Base-by-base conservation (phyloP, 345 rosid species). In the Sonneratia caseolaris region DNA sequence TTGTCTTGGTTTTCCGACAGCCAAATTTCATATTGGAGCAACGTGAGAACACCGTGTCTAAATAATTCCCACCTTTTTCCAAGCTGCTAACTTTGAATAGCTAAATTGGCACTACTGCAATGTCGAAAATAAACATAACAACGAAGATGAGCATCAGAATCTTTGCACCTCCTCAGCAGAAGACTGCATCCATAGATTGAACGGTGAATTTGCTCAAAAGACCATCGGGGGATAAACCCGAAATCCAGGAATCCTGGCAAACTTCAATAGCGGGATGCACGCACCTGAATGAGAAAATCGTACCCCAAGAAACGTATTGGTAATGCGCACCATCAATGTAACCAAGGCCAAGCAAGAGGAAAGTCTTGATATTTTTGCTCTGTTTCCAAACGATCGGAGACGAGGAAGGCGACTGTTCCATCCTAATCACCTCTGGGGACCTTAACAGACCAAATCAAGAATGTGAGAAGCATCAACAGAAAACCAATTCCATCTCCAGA, bases 391-490 rank as follows among this genome's bases (percentile, higher is more conserved):
- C 64, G 32, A 57, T 22, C 32, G 22, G 2, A 47, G 51, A 47
- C 51, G 51, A 47, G 51, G 51, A 57, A 57, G 64, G 61, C 11
- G 64, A 57, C 21, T 57, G 27, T 22, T 57, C 2, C 13, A 21
- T 24, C 64, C 64, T 24, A n/a, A 57, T n/a, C 35, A 57, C 32
- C 32, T 57, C 10, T 7, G 13, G 5, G 32, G 64, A 57, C 71
- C 49, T 3, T 4, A 35, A 49, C 14, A 36, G 16, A 37, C 45
- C 3, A 53, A 53, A 62, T 45, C 43, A 72, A 72, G 73, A 71
- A 71, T 43, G 57, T 22, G 74, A 37, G 65, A 24, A 71, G 74
- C 69, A 72, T 24, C 37, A 59, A 61, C 40, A 38, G 40, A 32
- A 32, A 51, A 45, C 22, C 19, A 47, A 71, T 36, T 16, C 72